Conservation (phyloP, 192 early-diverging fungal genomes). For the Coemansia sp. region DNA sequence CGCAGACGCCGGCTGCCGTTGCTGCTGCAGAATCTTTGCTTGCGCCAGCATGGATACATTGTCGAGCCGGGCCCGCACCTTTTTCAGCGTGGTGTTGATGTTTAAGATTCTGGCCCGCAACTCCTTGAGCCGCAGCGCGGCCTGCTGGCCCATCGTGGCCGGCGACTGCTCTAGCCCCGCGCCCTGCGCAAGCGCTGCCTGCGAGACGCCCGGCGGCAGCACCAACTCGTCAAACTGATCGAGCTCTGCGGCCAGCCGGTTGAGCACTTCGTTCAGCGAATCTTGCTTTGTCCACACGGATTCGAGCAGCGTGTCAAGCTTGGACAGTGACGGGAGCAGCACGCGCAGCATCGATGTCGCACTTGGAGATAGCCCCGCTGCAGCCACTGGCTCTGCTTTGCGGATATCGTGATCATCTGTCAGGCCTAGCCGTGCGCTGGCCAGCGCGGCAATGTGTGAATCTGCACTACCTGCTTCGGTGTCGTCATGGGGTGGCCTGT, state of each 20-base stretch:
- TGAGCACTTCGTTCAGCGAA: constrained; percentile 36
- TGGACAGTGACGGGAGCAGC: constrained; percentile 37
- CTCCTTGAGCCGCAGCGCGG: constrained; percentile 25
- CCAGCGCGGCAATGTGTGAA: not conserved
- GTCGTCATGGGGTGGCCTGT: not conserved
- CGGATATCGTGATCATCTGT: not conserved
- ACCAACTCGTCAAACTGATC: constrained; percentile 48
- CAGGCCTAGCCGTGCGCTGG: not conserved
- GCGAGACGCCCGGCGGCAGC: constrained; percentile 8
- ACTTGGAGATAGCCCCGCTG: constrained; percentile 8
- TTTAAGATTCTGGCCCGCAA: constrained; percentile 25
- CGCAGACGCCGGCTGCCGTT: constrained; percentile 3
- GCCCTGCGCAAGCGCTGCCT: not conserved
- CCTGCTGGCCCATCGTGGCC: constrained; percentile 9
- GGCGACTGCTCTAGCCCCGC: not conserved
- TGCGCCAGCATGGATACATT: constrained; percentile 48
- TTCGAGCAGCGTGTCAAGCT: constrained; percentile 34
- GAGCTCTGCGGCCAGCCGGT: constrained; percentile 37
- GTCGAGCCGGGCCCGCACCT: constrained; percentile 36
- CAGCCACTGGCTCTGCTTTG: not conserved
- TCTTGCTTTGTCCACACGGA: constrained; percentile 43
- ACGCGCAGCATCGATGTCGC: constrained; percentile 46
- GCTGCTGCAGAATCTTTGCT: constrained; percentile 35
- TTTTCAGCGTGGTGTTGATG: constrained; percentile 36
- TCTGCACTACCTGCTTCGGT: not conserved